A percentile compares a stretch with the other conserved stretches of the same genome.
phyloP scores from a whole-genome alignment of 78 protist genomes.

The Cyanophora paradoxa region DNA sequence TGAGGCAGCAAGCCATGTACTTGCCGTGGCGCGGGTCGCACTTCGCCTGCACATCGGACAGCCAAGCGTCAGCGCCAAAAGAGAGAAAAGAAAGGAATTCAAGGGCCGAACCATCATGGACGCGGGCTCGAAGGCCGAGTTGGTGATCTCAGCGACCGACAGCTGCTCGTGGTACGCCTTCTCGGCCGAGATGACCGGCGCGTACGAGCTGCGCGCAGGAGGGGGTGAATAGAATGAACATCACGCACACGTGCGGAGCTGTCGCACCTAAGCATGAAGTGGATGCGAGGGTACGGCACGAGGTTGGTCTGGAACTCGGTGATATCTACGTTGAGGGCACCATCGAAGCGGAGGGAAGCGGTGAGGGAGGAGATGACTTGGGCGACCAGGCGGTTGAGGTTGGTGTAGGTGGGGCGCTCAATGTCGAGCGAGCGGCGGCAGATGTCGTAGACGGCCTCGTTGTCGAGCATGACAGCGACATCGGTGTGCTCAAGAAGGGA shows the following conservation, averaged over 20 bases:
- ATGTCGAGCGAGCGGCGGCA: constrained; percentile 77
- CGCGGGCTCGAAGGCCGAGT: constrained; percentile 72
- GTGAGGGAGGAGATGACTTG: constrained; percentile 83
- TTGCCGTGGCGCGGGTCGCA: constrained; percentile 89
- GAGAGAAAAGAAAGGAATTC: too few species aligned
- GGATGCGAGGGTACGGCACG: constrained; percentile 86
- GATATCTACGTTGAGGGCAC: constrained; percentile 78
- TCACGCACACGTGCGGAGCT: constrained; percentile 3
- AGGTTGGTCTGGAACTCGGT: constrained; percentile 82
- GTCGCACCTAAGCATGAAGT: constrained; percentile 50
- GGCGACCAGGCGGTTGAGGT: constrained; percentile 74
- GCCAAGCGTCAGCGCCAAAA: too few species aligned
- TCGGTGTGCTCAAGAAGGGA: constrained; percentile 87
- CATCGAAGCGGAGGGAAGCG: constrained; percentile 88
- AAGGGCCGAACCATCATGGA: constrained; percentile 87
- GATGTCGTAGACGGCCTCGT: constrained; percentile 91
- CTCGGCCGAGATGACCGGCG: constrained; percentile 78
- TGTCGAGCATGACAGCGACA: constrained; percentile 80
- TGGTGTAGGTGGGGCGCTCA: constrained; percentile 86
- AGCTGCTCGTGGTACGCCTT: constrained; percentile 79
- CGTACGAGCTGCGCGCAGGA: too few species aligned
- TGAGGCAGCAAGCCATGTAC: constrained; percentile 89
- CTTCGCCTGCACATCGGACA: too few species aligned
- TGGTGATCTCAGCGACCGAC: constrained; percentile 80
- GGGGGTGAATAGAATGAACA: too few species aligned